These are phyloP conservation scores for Coemansia pectinata DNA, from an alignment of 192 early-diverging fungal species.

Conservation along the genomic window DNA sequence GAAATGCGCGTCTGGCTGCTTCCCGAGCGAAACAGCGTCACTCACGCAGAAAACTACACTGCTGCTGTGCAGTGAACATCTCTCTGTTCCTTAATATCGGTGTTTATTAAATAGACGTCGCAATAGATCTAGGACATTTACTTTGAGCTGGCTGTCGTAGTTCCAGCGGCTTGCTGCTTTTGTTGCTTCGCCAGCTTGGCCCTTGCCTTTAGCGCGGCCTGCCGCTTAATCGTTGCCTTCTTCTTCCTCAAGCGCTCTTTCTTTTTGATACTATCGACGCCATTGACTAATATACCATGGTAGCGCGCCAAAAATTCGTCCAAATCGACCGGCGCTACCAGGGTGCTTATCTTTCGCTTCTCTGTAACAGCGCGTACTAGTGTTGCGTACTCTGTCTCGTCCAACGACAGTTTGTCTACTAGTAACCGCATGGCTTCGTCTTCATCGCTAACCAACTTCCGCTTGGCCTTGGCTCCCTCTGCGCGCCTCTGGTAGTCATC, in stretches of 20 bases:
- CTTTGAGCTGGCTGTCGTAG: not conserved
- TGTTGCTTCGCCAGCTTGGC: constrained; percentile 15
- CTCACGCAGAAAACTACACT: constrained; percentile 26
- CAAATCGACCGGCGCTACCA: constrained; percentile 38
- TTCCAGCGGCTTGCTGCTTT: constrained; percentile 10
- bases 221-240: constrained; percentile 31
- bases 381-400: constrained; percentile 43
- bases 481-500: constrained; percentile 37
- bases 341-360: constrained; percentile 44
- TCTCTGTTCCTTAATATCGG: not conserved
- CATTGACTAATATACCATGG: constrained; percentile 39
- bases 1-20: constrained; percentile 72
- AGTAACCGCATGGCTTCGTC: constrained; percentile 40
- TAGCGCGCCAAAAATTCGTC: constrained; percentile 45
- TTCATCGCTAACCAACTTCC: constrained; percentile 3
- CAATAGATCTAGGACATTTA: not conserved
- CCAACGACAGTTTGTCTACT: constrained; percentile 33
- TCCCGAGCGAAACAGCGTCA: constrained; percentile 43
- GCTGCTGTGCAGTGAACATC: not conserved
- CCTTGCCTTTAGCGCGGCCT: constrained; percentile 17
- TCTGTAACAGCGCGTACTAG: constrained; percentile 40
- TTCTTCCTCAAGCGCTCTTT: constrained; percentile 42
- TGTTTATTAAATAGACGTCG: not conserved
- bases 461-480: constrained; percentile 44
- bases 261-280: constrained; percentile 43